Evolutionary conservation across 176 grass and related monocot genomes (phyloP), one percentile per base, ranked within the genome.

Genomic region (Elymus sibiricus): DNA sequence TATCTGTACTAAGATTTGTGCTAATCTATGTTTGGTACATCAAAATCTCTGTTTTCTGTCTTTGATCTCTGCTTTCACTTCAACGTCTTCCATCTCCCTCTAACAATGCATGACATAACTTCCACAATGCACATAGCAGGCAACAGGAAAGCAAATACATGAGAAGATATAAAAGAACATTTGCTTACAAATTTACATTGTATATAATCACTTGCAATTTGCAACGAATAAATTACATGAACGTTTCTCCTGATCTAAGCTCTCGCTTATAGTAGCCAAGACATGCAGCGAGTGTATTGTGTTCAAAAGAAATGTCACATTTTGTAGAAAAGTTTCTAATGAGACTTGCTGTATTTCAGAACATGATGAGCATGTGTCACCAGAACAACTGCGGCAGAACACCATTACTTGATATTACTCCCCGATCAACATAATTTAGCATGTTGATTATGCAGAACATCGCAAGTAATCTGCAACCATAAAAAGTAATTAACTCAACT

Each of bases 341-440:
- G 70, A 0, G 81, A 89, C 96, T 94, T 88, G 95, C 96, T 98
- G 96, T 86, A 98, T 98, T 85, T 93, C 96, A 82, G 93, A 92
- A 21, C 91, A 93, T 70, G 91, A 79, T 47, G 86, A 89, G 70
- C 96, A 98, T 61, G 78, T 91, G 34, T 93, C 91, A 79, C 86
- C 86, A 19, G 90, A 87, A 77, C 96, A 98, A 74, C 37, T 92
- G 72, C 84, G 83, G 67, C 86, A 94, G 76, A 34, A 98, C 93
- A 86, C 96, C 96, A 82, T 98, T 98, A 86, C 96, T 98, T 76
- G 96, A 93, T 92, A 98, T 98, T 87, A 77, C 88, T 79, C 96
- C 96, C 51, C 96, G 91, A 70, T 98, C 96, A 88, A 98, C 76
- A 89, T 98, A 98, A 60, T 95, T 98, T 72, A 98, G 69, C 96